Evolutionary conservation across 2,329 filamentous ascomycete genomes (phyloP).

Genomic region (Pseudonectria foliicola): DNA sequence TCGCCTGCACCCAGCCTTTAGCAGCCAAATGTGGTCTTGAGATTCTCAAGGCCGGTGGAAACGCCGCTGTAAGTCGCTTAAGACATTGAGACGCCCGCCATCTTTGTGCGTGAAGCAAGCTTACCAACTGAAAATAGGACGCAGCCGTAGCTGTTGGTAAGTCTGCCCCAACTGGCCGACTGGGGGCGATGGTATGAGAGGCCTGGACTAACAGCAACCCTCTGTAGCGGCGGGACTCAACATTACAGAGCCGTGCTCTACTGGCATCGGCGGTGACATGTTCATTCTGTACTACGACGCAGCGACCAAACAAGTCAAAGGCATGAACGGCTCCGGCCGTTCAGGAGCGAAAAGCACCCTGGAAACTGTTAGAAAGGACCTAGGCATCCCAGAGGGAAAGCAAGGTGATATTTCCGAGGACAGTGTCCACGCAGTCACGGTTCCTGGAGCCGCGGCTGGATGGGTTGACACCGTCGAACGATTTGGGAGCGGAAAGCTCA

Average conservation of each 20-base stretch:
- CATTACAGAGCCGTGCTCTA: conserved; percentile 86
- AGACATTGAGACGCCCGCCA: too few species aligned
- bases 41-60: conserved; percentile 80
- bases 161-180: conserved; percentile 18
- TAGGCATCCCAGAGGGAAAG: conserved; percentile 56
- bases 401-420: conserved; percentile 59
- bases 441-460: conserved; percentile 84
- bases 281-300: conserved; percentile 92
- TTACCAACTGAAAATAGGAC: conserved; percentile 50
- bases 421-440: conserved; percentile 75
- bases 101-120: too few species aligned
- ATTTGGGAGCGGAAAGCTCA: conserved; percentile 83
- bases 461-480: conserved; percentile 86
- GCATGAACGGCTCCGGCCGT: conserved; percentile 90
- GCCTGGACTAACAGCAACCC: neutral
- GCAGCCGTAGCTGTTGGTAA: conserved; percentile 87
- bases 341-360: conserved; percentile 63
- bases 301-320: conserved; percentile 70
- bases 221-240: conserved; percentile 75
- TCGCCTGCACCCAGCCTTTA: conserved; percentile 82
- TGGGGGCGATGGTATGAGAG: too few species aligned
- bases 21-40: conserved; percentile 83
- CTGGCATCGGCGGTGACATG: conserved; percentile 95
- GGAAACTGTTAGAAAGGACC: conserved; percentile 60
- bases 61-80: conserved; percentile 67